Evolutionary conservation across 2,329 filamentous ascomycete genomes (phyloP).

Genomic region (Ceratocystis eucalypticola): DNA sequence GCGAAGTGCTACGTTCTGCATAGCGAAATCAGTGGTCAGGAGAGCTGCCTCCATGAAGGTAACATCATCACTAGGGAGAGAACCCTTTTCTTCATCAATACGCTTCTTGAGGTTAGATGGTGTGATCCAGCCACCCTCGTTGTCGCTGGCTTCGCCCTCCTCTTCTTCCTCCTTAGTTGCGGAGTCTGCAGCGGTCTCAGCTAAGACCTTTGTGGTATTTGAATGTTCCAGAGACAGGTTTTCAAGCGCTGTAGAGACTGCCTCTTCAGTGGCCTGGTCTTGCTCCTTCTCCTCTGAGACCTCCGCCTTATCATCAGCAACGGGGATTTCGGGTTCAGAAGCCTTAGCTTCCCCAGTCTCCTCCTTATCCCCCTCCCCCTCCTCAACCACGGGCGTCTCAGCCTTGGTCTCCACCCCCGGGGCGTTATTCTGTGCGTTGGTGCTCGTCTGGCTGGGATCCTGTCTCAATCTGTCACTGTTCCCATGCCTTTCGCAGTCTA

Average conservation of each 20-base stretch:
- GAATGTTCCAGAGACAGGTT: constrained; percentile 8
- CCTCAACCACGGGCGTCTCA: constrained; percentile 9
- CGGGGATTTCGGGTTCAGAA: background rate
- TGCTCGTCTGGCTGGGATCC: constrained; percentile 18
- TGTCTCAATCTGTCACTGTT: constrained; percentile 15
- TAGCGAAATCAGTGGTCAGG: constrained; percentile 88
- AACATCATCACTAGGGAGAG: constrained; percentile 29
- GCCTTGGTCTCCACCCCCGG: constrained; percentile 20
- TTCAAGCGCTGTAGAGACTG: background rate
- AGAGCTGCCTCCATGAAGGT: constrained; percentile 71
- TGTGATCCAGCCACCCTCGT: constrained; percentile 71
- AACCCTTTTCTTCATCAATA: constrained; percentile 50
- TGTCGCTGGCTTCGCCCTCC: constrained; percentile 22
- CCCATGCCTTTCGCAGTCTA: constrained; percentile 85
- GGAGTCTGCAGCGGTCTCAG: background rate
- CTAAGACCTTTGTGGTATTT: background rate
- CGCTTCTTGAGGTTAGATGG: constrained; percentile 80
- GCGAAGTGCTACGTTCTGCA: constrained; percentile 92
- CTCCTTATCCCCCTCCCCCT: background rate
- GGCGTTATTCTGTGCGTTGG: background rate
- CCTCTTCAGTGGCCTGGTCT: background rate
- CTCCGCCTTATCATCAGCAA: background rate
- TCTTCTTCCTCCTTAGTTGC: background rate
- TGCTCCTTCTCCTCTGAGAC: background rate
- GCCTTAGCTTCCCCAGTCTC: background rate